These are phyloP conservation scores for Chaetomium fimeti DNA, from an alignment of 495 filamentous ascomycete species.

Conservation along the genomic window DNA sequence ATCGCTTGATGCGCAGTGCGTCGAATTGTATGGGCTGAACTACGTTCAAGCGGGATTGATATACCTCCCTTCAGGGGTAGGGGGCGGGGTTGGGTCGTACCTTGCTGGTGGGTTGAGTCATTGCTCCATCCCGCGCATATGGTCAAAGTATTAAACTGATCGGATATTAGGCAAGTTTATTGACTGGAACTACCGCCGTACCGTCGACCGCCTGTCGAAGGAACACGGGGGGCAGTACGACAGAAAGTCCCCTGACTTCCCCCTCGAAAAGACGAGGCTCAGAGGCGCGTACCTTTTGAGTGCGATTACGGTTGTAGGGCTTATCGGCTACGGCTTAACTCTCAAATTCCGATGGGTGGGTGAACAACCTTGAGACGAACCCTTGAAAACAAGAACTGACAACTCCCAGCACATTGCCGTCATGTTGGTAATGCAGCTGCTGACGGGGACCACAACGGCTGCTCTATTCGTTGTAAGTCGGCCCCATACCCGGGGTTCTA, in stretches of 20 bases:
- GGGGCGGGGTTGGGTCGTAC: conserved; percentile 60
- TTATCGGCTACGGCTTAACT: conserved; percentile 16
- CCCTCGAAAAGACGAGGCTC: conserved; percentile 65
- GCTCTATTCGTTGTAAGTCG: conserved; percentile 6
- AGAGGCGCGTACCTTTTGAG: conserved; percentile 30
- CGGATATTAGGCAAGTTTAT: conserved; percentile 42
- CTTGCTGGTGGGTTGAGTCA: conserved; percentile 26
- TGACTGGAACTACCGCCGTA: conserved; percentile 53
- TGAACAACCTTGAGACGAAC: neutral
- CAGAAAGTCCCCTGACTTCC: conserved; percentile 45
- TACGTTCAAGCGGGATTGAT: conserved; percentile 59
- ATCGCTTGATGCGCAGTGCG: conserved; percentile 41
- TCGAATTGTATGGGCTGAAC: conserved; percentile 54
- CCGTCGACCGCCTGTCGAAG: conserved; percentile 2
- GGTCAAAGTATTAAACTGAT: neutral
- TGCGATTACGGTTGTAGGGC: conserved; percentile 7
- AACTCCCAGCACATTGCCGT: conserved; percentile 12
- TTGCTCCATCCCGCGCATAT: neutral
- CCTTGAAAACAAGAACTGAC: neutral
- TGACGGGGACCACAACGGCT: conserved; percentile 16
- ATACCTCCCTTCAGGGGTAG: conserved; percentile 58
- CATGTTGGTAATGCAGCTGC: conserved; percentile 17
- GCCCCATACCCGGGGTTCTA: no score
- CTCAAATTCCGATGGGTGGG: conserved; percentile 13
- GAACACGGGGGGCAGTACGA: conserved; percentile 9